Evolutionary conservation across 177 flowering plant species (phyloP).

Genomic region (Telopea speciosissima): DNA sequence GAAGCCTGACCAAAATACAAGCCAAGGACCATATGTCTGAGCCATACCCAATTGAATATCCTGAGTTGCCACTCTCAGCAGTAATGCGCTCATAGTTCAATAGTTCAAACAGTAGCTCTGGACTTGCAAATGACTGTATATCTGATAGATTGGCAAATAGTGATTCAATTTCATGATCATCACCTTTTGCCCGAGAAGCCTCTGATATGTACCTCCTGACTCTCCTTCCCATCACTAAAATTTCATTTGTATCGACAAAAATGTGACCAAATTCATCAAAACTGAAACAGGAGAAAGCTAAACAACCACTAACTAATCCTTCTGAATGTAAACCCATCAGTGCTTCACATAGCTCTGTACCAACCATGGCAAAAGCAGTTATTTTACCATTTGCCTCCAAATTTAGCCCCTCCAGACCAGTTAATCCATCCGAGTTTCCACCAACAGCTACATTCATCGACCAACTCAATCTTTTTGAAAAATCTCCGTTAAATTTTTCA

Average conservation of each 20-base stretch:
- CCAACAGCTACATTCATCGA: conserved; percentile 10
- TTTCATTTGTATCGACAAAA: conserved; percentile 36
- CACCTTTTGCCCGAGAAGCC: conserved; percentile 12
- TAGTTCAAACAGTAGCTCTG: conserved; percentile 49
- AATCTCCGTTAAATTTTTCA: conserved; percentile 29
- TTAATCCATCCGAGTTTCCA: conserved; percentile 11
- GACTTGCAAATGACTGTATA: conserved; percentile 44
- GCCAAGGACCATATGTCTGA: conserved; percentile 85
- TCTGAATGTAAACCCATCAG: conserved; percentile 44
- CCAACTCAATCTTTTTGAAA: conserved; percentile 16
- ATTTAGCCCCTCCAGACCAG: neutral
- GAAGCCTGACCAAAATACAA: conserved; percentile 45
- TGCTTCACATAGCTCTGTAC: conserved; percentile 61
- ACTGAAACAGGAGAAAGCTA: conserved; percentile 41
- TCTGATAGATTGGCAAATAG: conserved; percentile 17
- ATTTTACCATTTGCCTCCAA: conserved; percentile 15
- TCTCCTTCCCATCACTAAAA: conserved; percentile 40
- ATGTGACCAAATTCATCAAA: conserved; percentile 49
- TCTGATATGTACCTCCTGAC: conserved; percentile 20
- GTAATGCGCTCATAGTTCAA: conserved; percentile 22
- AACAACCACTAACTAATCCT: conserved; percentile 55
- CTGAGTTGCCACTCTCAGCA: conserved; percentile 14
- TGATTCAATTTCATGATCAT: conserved; percentile 13
- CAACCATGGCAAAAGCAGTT: conserved; percentile 35
- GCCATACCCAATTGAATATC: conserved; percentile 27